A percentile compares a stretch with the other conserved stretches of the same genome.
phyloP scores from a whole-genome alignment of 306 rosid genomes.

The Hippophae rhamnoides region DNA sequence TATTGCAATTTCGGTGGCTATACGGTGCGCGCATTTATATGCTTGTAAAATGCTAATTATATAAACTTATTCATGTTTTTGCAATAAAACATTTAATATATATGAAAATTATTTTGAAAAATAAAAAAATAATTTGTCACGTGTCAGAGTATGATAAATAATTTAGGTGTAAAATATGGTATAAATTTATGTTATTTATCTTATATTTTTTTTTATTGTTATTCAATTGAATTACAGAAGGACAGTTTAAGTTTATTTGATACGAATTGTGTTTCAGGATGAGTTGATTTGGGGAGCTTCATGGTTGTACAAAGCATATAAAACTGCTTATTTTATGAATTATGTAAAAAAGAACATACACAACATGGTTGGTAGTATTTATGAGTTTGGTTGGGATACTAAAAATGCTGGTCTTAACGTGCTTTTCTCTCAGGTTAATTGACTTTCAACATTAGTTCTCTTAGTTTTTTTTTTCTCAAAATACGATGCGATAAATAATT shows the following conservation, averaged over 20 bases:
- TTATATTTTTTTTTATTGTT: neutral
- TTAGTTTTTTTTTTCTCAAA: neutral
- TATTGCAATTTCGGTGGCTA: too few species aligned
- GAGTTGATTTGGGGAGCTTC: conserved; percentile 25
- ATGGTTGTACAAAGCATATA: conserved; percentile 22
- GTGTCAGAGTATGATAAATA: too few species aligned
- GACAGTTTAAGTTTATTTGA: neutral
- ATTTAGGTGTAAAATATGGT: too few species aligned
- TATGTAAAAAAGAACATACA: conserved; percentile 8
- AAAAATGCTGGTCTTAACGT: conserved; percentile 46
- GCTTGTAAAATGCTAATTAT: too few species aligned
- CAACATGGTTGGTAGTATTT: conserved; percentile 6
- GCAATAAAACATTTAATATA: neutral
- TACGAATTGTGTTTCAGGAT: neutral
- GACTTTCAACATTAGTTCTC: neutral
- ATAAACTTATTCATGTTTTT: too few species aligned
- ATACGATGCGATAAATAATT: too few species aligned
- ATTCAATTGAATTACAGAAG: neutral
- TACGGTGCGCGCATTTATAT: neutral
- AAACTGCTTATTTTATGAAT: conserved; percentile 2
- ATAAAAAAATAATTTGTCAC: too few species aligned
- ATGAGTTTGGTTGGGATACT: conserved; percentile 45
- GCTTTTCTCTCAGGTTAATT: conserved; percentile 31
- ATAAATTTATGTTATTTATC: too few species aligned
- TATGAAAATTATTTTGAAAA: too few species aligned